Evolutionary conservation across 805 yeast species (phyloP).

Genomic region (Starmerella sirachaensis): DNA sequence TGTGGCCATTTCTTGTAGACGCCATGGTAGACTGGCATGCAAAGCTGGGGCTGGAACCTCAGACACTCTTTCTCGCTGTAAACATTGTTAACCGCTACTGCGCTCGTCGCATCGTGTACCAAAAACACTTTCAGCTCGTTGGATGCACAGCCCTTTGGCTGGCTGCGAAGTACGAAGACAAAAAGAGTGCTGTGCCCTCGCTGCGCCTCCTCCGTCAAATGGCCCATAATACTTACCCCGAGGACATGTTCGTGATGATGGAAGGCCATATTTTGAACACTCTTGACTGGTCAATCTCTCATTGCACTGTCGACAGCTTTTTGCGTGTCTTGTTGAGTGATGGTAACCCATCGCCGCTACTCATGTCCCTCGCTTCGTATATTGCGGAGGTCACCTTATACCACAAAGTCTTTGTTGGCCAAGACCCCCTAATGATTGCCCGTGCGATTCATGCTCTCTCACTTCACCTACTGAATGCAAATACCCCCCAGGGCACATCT

Average conservation of each 20-base stretch:
- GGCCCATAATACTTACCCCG: slow-evolving; percentile 53
- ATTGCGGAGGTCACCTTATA: slow-evolving; percentile 30
- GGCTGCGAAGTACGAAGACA: slow-evolving; percentile 66
- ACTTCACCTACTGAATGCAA: slow-evolving; percentile 21
- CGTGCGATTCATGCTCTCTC: slow-evolving; percentile 27
- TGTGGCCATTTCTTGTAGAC: slow-evolving; percentile 62
- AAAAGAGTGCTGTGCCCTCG: slow-evolving; percentile 62
- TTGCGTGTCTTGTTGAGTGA: slow-evolving; percentile 23
- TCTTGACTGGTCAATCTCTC: slow-evolving; percentile 56
- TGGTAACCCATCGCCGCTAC: slow-evolving; percentile 21
- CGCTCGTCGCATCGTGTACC: slow-evolving; percentile 68
- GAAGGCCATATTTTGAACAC: slow-evolving; percentile 59
- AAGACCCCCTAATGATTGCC: slow-evolving; percentile 26
- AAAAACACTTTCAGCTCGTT: slow-evolving; percentile 79
- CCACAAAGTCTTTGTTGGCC: slow-evolving; percentile 28
- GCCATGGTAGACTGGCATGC: slow-evolving; percentile 54
- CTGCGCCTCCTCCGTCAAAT: slow-evolving; percentile 54
- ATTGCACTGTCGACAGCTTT: slow-evolving; percentile 42
- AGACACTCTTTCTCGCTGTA: slow-evolving; percentile 53
- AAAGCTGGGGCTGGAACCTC: slow-evolving; percentile 54
- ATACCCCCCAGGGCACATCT: slow-evolving; percentile 8
- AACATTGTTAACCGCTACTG: slow-evolving; percentile 80
- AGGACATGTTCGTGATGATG: slow-evolving; percentile 54
- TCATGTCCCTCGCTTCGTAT: slow-evolving; percentile 26
- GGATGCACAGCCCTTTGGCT: slow-evolving; percentile 86